These are phyloP conservation scores for Barnettozyma salicaria DNA, from an alignment of 805 yeast species.

Conservation along the genomic window DNA sequence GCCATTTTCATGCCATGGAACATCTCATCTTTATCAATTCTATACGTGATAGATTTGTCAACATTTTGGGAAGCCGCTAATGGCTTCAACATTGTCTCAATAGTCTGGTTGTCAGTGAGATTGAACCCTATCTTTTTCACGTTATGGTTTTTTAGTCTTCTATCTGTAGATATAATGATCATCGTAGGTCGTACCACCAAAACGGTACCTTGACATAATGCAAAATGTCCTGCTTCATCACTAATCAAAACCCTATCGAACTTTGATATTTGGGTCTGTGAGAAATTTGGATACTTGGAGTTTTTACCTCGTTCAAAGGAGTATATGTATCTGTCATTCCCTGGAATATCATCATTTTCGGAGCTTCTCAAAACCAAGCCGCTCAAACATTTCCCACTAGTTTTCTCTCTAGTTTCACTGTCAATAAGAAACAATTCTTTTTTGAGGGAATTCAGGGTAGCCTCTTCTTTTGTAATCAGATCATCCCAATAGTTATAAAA, in stretches of 20 bases:
- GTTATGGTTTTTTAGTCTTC: constrained; percentile 41
- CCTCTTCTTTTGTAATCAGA: constrained; percentile 69
- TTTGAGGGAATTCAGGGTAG: constrained; percentile 42
- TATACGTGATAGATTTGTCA: constrained; percentile 31
- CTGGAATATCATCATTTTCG: constrained; percentile 18
- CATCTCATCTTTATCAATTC: constrained; percentile 79
- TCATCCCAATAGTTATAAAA: constrained; percentile 73
- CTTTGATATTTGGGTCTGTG: constrained; percentile 42
- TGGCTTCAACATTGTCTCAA: constrained; percentile 40
- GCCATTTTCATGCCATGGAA: constrained; percentile 72
- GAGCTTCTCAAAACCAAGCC: constrained; percentile 36
- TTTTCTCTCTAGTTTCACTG: constrained; percentile 50
- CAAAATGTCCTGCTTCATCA: constrained; percentile 75
- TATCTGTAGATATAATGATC: constrained; percentile 45
- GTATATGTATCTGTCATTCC: constrained; percentile 35
- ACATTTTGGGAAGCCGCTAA: constrained; percentile 12
- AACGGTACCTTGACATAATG: constrained; percentile 60
- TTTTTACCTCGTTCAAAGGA: constrained; percentile 38
- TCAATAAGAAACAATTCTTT: constrained; percentile 56
- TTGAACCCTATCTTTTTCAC: constrained; percentile 36
- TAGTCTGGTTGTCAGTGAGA: constrained; percentile 40
- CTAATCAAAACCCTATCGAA: constrained; percentile 69
- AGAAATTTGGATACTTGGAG: constrained; percentile 13
- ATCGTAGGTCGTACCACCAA: constrained; percentile 35
- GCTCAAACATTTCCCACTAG: constrained; percentile 55